Conservation (phyloP, 768 basidiomycete genomes). For the Mycena leptocephala region DNA sequence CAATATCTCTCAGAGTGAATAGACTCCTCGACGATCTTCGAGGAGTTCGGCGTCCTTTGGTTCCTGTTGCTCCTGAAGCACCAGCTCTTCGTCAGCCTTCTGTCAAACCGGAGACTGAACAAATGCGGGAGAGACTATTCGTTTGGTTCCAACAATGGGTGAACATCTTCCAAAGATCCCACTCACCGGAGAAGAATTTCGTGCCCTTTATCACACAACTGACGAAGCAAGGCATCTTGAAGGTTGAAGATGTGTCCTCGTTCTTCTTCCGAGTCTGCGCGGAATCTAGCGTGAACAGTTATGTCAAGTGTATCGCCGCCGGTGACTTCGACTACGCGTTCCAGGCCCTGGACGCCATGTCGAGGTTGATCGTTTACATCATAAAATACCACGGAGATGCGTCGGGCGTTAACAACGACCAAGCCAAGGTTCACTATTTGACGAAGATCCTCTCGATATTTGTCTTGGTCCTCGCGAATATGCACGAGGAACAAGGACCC, state of each 20-base stretch:
- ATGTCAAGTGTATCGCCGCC: conserved; percentile 80
- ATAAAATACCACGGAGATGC: conserved; percentile 99
- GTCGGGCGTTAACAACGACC: conserved; percentile 91
- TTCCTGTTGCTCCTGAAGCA: conserved; percentile 55
- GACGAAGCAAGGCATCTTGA: conserved; percentile 96
- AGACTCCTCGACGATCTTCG: conserved; percentile 88
- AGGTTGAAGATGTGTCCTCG: conserved; percentile 95
- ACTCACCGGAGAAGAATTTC: conserved; percentile 94
- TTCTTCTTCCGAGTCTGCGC: conserved; percentile 99
- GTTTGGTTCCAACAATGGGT: conserved; percentile 97
- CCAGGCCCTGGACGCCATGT: conserved; percentile 96
- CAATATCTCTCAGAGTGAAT: conserved; percentile 65
- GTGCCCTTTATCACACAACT: conserved; percentile 97
- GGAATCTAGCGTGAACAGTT: conserved; percentile 93
- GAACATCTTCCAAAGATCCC: conserved; percentile 91
- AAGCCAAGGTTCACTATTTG: conserved; percentile 96
- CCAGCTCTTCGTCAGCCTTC: conserved; percentile 61
- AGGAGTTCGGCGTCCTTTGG: conserved; percentile 70
- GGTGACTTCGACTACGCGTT: conserved; percentile 87
- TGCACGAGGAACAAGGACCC: conserved; percentile 94
- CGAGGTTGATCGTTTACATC: conserved; percentile 95
- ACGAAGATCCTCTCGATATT: conserved; percentile 98
- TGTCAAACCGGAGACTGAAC: conserved; percentile 80
- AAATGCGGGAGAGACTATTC: conserved; percentile 82
- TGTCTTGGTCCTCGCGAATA: conserved; percentile 94